A percentile compares a stretch with the other conserved stretches of the same genome.
Conservation (phyloP, 441 rosid genomes). For the Gossypium laxum region DNA sequence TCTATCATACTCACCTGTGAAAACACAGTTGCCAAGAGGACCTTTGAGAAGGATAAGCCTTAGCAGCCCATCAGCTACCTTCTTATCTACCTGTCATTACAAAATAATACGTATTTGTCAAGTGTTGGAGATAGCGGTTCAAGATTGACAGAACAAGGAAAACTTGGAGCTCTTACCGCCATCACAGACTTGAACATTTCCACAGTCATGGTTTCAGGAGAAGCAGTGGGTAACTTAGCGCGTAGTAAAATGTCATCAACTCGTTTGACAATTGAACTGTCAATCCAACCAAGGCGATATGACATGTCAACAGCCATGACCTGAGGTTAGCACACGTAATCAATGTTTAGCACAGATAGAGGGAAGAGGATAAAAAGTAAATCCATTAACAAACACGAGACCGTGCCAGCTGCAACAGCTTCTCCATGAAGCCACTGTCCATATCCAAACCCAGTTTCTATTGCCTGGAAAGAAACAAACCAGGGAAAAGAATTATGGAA, state of each 20-base stretch:
- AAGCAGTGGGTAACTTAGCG: conserved; percentile 66
- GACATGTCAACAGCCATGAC: conserved; percentile 97
- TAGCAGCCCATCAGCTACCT: conserved; percentile 87
- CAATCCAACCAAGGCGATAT: conserved; percentile 94
- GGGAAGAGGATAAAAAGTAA: neutral
- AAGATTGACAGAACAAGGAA: neutral
- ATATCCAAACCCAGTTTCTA: conserved; percentile 84
- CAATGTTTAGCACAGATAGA: neutral
- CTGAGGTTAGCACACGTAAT: conserved; percentile 23
- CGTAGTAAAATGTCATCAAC: conserved; percentile 45
- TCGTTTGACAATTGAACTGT: conserved; percentile 64
- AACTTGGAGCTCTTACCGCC: conserved; percentile 52
- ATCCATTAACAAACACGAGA: conserved; percentile 20
- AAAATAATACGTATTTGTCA: neutral
- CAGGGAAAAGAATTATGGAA: neutral
- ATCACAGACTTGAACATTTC: conserved; percentile 88
- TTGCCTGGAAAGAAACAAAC: conserved; percentile 47
- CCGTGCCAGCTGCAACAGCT: conserved; percentile 94
- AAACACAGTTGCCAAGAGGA: conserved; percentile 75
- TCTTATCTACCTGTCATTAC: conserved; percentile 75
- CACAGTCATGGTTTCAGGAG: conserved; percentile 75
- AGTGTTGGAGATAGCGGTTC: neutral
- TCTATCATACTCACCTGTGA: conserved; percentile 80
- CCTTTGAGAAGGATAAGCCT: conserved; percentile 91
- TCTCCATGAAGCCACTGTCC: conserved; percentile 98